Percentiles rank a stretch among this genome's conserved stretches.
phyloP scores from a whole-genome alignment of 2,329 filamentous ascomycete species.

The Aspergillus floridensis region DNA sequence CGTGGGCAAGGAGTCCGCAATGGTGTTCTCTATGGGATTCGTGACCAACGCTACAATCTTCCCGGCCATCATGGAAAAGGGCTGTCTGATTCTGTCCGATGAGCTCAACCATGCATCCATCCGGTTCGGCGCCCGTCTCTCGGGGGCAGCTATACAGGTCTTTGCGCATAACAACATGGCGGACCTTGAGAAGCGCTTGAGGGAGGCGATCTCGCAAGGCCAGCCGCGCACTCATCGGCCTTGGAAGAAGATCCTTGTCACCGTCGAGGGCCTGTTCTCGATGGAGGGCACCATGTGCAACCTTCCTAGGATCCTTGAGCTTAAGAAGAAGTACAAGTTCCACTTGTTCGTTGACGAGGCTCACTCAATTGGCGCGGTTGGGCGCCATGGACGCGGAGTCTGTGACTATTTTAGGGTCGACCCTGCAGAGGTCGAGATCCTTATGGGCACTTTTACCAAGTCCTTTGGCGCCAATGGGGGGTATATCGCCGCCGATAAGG shows the following conservation, averaged over 20 bases:
- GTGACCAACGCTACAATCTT: constrained; percentile 93
- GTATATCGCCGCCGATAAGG: constrained; percentile 84
- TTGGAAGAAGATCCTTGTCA: constrained; percentile 97
- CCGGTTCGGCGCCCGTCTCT: constrained; percentile 84
- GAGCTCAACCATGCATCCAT: constrained; percentile 96
- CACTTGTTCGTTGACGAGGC: constrained; percentile 91
- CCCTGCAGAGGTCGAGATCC: constrained; percentile 78
- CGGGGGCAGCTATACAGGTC: constrained; percentile 84
- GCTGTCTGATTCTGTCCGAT: constrained; percentile 87
- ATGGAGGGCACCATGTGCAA: constrained; percentile 99
- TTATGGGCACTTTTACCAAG: constrained; percentile 96
- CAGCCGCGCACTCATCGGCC: constrained; percentile 92
- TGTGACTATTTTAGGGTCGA: constrained; percentile 95
- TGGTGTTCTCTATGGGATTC: constrained; percentile 98
- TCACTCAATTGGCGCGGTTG: constrained; percentile 87
- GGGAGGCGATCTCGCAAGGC: constrained; percentile 88
- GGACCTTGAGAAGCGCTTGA: constrained; percentile 76
- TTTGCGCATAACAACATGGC: constrained; percentile 95
- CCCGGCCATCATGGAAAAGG: constrained; percentile 83
- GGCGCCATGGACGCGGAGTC: constrained; percentile 82
- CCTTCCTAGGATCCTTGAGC: constrained; percentile 73
- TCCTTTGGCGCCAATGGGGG: constrained; percentile 96
- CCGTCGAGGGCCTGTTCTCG: constrained; percentile 91
- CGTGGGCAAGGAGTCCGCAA: constrained; percentile 84
- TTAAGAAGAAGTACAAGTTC: constrained; percentile 96